A percentile compares a stretch with the other conserved stretches of the same genome.
These are phyloP conservation scores for Saccharomyces eubayanus DNA, from an alignment of 805 yeast genomes.

Conservation along the genomic window DNA sequence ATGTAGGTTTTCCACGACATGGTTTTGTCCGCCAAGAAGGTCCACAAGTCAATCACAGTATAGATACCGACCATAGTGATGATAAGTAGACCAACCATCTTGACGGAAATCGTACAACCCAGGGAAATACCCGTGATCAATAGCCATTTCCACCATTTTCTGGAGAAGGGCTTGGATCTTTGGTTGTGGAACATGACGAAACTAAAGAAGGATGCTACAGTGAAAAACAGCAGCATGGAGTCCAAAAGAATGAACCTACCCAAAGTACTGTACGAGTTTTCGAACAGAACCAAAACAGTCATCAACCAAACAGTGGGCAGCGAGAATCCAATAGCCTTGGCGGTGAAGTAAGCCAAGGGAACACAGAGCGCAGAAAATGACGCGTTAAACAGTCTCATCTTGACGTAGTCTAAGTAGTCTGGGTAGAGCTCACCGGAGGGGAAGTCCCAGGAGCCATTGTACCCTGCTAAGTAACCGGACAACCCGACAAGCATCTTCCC, in stretches of 20 bases:
- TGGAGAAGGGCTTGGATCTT: slow-evolving; percentile 44
- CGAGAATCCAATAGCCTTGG: slow-evolving; percentile 47
- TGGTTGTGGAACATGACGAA: slow-evolving; percentile 47
- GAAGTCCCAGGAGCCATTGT: slow-evolving; percentile 68
- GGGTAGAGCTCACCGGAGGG: slow-evolving; percentile 61
- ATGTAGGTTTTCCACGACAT: slow-evolving; percentile 43
- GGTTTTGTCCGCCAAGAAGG: slow-evolving; percentile 60
- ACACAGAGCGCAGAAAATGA: slow-evolving; percentile 56
- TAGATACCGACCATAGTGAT: slow-evolving; percentile 84
- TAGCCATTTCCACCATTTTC: slow-evolving; percentile 95
- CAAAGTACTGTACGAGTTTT: slow-evolving; percentile 59
- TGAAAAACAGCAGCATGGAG: slow-evolving; percentile 68
- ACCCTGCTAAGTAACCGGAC: slow-evolving; percentile 76
- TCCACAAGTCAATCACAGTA: slow-evolving; percentile 84
- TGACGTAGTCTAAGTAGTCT: slow-evolving; percentile 47
- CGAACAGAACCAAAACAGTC: slow-evolving; percentile 55
- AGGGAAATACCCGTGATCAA: slow-evolving; percentile 72
- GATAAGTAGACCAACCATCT: slow-evolving; percentile 93
- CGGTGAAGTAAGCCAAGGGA: slow-evolving; percentile 65
- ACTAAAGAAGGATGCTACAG: slow-evolving; percentile 58
- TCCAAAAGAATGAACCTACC: slow-evolving; percentile 71
- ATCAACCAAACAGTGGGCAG: slow-evolving; percentile 50
- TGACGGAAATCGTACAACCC: slow-evolving; percentile 88
- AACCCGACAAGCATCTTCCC: slow-evolving; percentile 76
- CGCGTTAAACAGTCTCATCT: slow-evolving; percentile 68